A percentile compares a stretch with the other conserved stretches of the same genome.
Evolutionary conservation across 352 stramenopile species (phyloP).

Genomic region (Pythium scleroteichum): DNA sequence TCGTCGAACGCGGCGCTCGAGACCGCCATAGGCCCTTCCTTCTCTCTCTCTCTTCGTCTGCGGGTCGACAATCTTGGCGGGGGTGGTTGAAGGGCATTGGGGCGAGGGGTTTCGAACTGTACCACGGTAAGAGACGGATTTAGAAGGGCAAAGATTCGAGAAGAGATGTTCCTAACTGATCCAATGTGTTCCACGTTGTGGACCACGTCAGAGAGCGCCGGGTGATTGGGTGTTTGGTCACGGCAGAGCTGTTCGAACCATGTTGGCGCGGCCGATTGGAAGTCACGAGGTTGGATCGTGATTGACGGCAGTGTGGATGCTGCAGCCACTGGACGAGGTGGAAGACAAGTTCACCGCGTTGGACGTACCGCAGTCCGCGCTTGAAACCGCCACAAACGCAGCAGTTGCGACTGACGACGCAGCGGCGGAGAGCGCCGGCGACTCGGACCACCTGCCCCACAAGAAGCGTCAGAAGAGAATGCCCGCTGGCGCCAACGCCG

Average conservation of each 20-base stretch:
- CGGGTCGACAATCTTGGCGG: background rate
- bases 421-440: conserved; percentile 16
- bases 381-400: conserved; percentile 5
- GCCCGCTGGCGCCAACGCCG: conserved; percentile 11
- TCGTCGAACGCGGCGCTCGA: conserved; percentile 17
- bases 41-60: conserved; percentile 3
- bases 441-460: conserved; percentile 22
- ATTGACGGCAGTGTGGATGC: conserved; percentile 35
- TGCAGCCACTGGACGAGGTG: conserved; percentile 45
- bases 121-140: background rate
- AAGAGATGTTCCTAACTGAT: conserved; percentile 16
- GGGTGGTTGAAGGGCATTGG: conserved; percentile 2
- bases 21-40: conserved; percentile 17
- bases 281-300: conserved; percentile 16
- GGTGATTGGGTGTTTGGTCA: conserved; percentile 23
- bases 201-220: too few relatives aligned
- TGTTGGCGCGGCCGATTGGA: conserved; percentile 1
- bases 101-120: conserved; percentile 18
- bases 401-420: conserved; percentile 22
- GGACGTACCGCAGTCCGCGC: conserved; percentile 25
- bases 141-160: conserved; percentile 6
- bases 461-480: conserved; percentile 32
- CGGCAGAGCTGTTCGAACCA: background rate
- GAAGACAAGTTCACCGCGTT: conserved; percentile 34
- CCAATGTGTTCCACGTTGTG: conserved; percentile 22